Conservation (phyloP, 192 early-diverging fungal genomes). For the Coemansia sp. region DNA sequence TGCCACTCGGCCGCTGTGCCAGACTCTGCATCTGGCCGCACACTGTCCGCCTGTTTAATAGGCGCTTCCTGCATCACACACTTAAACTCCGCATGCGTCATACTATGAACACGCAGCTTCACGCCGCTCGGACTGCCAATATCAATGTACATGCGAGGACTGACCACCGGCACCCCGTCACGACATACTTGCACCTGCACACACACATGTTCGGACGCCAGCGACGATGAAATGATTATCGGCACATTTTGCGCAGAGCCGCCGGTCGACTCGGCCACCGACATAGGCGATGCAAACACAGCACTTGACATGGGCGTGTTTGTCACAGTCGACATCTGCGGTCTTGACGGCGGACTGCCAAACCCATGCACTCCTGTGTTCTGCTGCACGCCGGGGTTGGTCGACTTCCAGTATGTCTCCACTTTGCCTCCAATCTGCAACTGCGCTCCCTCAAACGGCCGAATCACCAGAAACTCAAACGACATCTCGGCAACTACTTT, state of each 20-base stretch:
- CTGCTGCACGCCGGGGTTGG: constrained; percentile 61
- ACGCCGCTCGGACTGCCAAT: constrained; percentile 33
- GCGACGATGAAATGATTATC: constrained; percentile 45
- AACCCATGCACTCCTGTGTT: constrained; percentile 10
- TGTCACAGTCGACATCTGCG: constrained; percentile 8
- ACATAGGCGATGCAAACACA: constrained; percentile 34
- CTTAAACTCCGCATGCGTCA: constrained; percentile 55
- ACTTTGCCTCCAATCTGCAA: constrained; percentile 94
- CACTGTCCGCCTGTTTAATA: background rate
- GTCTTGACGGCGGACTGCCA: constrained; percentile 17
- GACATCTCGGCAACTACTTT: constrained; percentile 87
- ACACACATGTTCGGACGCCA: constrained; percentile 91
- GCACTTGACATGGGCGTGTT: constrained; percentile 31
- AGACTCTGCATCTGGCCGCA: constrained; percentile 13
- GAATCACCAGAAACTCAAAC: constrained; percentile 79
- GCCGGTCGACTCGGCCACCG: constrained; percentile 23
- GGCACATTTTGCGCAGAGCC: constrained; percentile 21
- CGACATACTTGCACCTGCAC: constrained; percentile 86
- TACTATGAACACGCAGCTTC: constrained; percentile 37
- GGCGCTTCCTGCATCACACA: constrained; percentile 12
- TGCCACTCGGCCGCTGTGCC: constrained; percentile 45
- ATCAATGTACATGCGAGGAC: constrained; percentile 55
- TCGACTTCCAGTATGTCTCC: constrained; percentile 99
- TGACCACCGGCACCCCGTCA: constrained; percentile 86
- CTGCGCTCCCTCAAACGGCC: constrained; percentile 83